phyloP scores from a whole-genome alignment of 768 basidiomycete genomes.

The Pleurotus djamor region DNA sequence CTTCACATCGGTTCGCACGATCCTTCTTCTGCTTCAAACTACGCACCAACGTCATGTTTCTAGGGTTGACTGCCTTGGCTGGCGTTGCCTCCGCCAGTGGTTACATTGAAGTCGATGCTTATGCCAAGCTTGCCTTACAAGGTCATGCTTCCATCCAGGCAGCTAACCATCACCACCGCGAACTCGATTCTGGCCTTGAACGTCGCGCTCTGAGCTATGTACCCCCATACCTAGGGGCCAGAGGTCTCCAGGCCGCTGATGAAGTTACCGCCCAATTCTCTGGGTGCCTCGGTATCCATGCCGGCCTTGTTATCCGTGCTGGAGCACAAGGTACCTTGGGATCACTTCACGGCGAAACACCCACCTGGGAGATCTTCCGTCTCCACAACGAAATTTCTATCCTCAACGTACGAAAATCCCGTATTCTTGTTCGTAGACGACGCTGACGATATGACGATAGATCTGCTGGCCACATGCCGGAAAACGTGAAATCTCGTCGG shows the following conservation, averaged over 20 bases:
- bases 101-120: background rate
- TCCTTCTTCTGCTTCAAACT: background rate
- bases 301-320: background rate
- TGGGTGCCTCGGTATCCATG: background rate
- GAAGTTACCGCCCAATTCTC: background rate
- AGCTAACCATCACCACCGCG: background rate
- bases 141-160: background rate
- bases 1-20: background rate
- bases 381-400: no score
- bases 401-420: no score
- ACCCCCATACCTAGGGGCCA: background rate
- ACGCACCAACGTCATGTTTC: background rate
- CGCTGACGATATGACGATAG: no score
- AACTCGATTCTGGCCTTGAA: background rate
- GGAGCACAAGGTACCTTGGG: background rate
- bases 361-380: background rate
- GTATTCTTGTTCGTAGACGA: no score
- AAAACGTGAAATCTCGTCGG: no score
- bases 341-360: background rate
- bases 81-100: background rate
- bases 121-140: background rate
- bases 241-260: background rate
- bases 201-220: background rate
- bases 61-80: background rate
- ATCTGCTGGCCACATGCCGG: no score